Evolutionary conservation across 306 rosid species (phyloP), one percentile per base, ranked within the genome.

Genomic region (Pueraria montana): DNA sequence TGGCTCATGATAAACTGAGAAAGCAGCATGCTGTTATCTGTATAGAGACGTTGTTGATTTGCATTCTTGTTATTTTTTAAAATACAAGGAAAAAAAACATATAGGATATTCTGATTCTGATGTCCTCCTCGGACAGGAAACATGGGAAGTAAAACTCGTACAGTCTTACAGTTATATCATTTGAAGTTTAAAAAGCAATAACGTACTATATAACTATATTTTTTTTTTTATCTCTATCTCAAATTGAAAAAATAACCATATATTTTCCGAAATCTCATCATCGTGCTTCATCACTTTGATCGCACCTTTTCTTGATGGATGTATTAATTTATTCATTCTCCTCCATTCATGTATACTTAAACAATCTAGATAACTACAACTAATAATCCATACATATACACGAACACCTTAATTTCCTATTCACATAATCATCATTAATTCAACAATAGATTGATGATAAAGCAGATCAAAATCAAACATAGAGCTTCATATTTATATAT

Each of bases 391-490:
- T 65, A 65, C 2, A n/a, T 1, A 65, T 17, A 17, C 26, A 65
- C 46, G 45, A 66, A 27, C 27, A 11, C 72, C 8, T 53, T 52
- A 2, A 3, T 18, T 18, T n/a, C 16, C 49, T 66, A 66, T 66
- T 66, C 50, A 66, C 50, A 38, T 34, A 2, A 36, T 2, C 70
- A 36, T 2, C 70, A 34, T 9, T 8, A 36, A 65, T 18, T 40
- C 32, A 18, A 38, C 27, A 67, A 69, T 11, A 69, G 18, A 43
- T 21, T 13, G 55, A 69, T 13, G 55, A 69, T 11, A 43, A 67
- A 67, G 17, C 30, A 18, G 16, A 38, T 30, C 53, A 68, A 68
- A 68, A 68, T 11, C 30, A 67, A 67, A 66, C 49, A 66, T 9
- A 18, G 27, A 66, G 49, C 0, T 17, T 66, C 49, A 40, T 34